Evolutionary conservation across 2,329 filamentous ascomycete species (phyloP).

Genomic region (Coccinonectria pachysandricola): DNA sequence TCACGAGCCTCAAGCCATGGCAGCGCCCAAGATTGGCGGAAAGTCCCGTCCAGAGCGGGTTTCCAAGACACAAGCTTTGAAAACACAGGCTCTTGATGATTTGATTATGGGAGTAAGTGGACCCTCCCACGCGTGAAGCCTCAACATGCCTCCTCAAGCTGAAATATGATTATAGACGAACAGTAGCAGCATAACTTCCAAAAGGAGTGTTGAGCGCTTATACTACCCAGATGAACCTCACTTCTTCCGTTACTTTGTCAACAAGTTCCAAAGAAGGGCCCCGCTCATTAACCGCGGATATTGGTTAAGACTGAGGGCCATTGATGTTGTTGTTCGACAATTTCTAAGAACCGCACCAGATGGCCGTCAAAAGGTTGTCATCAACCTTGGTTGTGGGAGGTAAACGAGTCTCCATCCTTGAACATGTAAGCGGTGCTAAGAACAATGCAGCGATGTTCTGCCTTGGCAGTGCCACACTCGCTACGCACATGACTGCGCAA

Average conservation of each 20-base stretch:
- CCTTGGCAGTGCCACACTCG: constrained; percentile 72
- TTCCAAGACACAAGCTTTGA: constrained; percentile 19
- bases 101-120: constrained; percentile 44
- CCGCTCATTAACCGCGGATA: constrained; percentile 87
- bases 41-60: constrained; percentile 4
- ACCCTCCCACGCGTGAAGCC: no score
- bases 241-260: constrained; percentile 81
- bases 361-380: constrained; percentile 55
- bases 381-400: constrained; percentile 88
- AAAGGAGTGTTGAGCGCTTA: constrained; percentile 81
- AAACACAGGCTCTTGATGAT: constrained; percentile 33
- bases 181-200: constrained; percentile 84
- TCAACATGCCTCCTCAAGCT: no score
- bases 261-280: constrained; percentile 70
- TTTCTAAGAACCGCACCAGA: constrained; percentile 50
- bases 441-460: constrained; percentile 60
- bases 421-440: not conserved
- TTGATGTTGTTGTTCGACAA: constrained; percentile 62
- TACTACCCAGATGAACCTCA: constrained; percentile 71
- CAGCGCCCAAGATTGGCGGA: constrained; percentile 13
- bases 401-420: no score
- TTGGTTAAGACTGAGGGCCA: constrained; percentile 72
- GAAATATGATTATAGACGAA: constrained; percentile 51
- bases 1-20: no score
- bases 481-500: constrained; percentile 46